These are phyloP conservation scores for Papiliotrema laurentii DNA, from an alignment of 1,284 basidiomycete species.

Conservation along the genomic window DNA sequence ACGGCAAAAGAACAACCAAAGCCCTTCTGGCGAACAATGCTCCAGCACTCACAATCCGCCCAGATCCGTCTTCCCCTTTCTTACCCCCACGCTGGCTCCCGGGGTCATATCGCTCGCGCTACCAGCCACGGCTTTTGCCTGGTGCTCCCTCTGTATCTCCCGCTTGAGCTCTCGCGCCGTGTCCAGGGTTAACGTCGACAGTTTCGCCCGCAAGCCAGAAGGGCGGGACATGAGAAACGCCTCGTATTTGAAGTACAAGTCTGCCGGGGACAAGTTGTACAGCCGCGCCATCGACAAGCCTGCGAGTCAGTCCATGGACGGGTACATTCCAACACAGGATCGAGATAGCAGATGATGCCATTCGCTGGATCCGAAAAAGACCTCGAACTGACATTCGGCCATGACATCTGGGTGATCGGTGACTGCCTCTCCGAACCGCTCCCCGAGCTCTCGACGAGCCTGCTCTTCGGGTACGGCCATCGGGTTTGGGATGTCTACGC, in stretches of 20 bases:
- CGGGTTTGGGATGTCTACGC: not conserved
- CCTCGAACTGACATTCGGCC: constrained; percentile 33
- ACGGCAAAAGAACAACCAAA: too few relatives aligned
- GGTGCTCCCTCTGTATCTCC: constrained; percentile 45
- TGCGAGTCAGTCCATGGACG: constrained; percentile 9
- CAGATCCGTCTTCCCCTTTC: constrained; percentile 34
- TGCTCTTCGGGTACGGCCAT: constrained; percentile 22
- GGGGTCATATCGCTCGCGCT: constrained; percentile 6
- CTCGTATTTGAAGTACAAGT: constrained; percentile 51
- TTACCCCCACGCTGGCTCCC: constrained; percentile 23
- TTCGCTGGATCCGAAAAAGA: not conserved
- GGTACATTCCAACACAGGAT: too few relatives aligned
- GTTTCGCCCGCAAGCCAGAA: constrained; percentile 38
- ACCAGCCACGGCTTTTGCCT: constrained; percentile 27
- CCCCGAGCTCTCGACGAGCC: constrained; percentile 25
- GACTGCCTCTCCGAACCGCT: constrained; percentile 34
- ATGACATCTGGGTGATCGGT: constrained; percentile 40
- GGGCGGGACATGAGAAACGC: constrained; percentile 48
- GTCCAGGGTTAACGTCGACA: constrained; percentile 38
- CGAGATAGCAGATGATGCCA: too few relatives aligned
- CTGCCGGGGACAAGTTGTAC: constrained; percentile 42
- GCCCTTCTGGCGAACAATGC: too few relatives aligned
- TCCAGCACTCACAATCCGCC: constrained; percentile 45
- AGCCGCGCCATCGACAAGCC: constrained; percentile 45
- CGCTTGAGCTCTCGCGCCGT: constrained; percentile 44